Evolutionary conservation across 2,329 filamentous ascomycete genomes (phyloP).

Genomic region (Pseudovirgaria hyperparasitica): DNA sequence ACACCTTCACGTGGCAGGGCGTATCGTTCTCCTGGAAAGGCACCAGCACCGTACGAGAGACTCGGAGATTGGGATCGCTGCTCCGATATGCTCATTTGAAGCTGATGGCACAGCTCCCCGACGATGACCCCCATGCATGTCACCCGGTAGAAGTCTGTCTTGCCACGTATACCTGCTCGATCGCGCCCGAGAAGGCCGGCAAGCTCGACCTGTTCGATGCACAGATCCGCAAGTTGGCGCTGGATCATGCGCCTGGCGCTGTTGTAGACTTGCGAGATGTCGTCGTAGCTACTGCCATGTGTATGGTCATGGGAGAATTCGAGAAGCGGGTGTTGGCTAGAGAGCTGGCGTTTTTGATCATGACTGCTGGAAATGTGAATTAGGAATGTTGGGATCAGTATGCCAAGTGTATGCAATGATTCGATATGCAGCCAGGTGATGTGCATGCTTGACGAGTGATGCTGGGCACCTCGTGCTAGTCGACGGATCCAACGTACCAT

Average conservation of each 20-base stretch:
- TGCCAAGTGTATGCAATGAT: no score
- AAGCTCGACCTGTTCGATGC: slow-evolving; percentile 15
- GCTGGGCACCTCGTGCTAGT: no score
- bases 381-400: no score
- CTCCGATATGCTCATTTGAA: slow-evolving; percentile 19
- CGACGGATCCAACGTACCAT: no score
- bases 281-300: slow-evolving; percentile 19
- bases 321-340: slow-evolving; percentile 13
- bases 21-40: slow-evolving; percentile 24
- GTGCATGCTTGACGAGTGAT: no score
- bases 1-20: slow-evolving; percentile 14
- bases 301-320: slow-evolving; percentile 19
- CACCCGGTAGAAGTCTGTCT: slow-evolving; percentile 12
- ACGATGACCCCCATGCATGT: neutral
- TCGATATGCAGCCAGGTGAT: no score
- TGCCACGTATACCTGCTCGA: slow-evolving; percentile 15
- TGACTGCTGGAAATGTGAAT: no score
- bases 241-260: slow-evolving; percentile 5
- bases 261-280: slow-evolving; percentile 5
- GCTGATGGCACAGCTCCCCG: slow-evolving; percentile 13
- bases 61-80: slow-evolving; percentile 10
- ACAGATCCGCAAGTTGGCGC: slow-evolving; percentile 9
- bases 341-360: no score
- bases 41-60: slow-evolving; percentile 15
- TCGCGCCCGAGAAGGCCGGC: slow-evolving; percentile 15